phyloP scores from a whole-genome alignment of 2,329 filamentous ascomycete genomes.

The Ophiostoma sp. region DNA sequence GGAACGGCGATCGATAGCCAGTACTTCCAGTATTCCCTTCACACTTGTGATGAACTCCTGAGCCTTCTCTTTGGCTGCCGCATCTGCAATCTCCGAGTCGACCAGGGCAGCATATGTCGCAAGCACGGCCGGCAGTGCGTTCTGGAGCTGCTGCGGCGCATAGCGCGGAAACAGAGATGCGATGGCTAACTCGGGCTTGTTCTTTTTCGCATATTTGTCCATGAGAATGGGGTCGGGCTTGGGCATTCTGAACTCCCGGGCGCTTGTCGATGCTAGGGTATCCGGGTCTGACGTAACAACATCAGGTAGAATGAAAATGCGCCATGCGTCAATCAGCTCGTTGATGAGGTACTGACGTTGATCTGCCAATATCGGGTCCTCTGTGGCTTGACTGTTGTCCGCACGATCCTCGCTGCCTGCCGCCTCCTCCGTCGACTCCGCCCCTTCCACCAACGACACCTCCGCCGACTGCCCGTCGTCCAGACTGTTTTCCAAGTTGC shows the following conservation, averaged over 20 bases:
- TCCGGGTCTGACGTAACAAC: conserved; percentile 21
- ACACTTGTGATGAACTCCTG: conserved; percentile 30
- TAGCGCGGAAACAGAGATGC: conserved; percentile 36
- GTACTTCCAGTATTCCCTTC: conserved; percentile 24
- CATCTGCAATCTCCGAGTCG: conserved; percentile 31
- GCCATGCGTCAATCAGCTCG: conserved; percentile 41
- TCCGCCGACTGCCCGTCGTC: background rate
- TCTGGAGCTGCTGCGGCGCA: conserved; percentile 26
- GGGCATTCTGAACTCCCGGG: conserved; percentile 24
- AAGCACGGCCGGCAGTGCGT: conserved; percentile 35
- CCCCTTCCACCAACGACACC: background rate
- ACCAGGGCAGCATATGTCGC: conserved; percentile 38
- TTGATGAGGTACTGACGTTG: conserved; percentile 30
- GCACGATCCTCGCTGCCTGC: too few species aligned
- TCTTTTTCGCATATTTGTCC: conserved; percentile 20
- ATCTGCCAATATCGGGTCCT: background rate
- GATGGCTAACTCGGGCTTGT: conserved; percentile 32
- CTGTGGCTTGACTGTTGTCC: too few species aligned
- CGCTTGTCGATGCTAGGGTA: conserved; percentile 3
- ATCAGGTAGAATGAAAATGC: conserved; percentile 35
- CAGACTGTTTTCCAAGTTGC: conserved; percentile 22
- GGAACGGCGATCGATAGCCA: conserved; percentile 18
- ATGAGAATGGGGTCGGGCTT: conserved; percentile 18
- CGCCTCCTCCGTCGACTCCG: too few species aligned
- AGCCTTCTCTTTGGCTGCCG: conserved; percentile 26